Evolutionary conservation across 2,329 filamentous ascomycete species (phyloP), one percentile per base, ranked within the genome.

Genomic region (Zasmidium citrigriseum): DNA sequence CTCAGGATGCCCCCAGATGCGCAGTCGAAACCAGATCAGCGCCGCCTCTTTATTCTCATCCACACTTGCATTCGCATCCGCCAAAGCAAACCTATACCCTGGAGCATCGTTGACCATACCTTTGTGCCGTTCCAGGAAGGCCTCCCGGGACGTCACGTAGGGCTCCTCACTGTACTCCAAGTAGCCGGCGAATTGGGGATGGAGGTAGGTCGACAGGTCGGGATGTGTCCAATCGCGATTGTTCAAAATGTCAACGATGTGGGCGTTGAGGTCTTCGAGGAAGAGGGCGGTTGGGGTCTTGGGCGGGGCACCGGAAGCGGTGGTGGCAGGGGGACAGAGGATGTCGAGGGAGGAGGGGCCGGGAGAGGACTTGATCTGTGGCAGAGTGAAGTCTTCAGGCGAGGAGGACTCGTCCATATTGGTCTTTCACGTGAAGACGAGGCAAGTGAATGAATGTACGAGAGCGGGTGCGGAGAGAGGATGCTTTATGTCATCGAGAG

Each of bases 271-370:
- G 18, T 29, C 16, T 38, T 51, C 48, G 23, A 51, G 48, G 48
- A 29, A 51, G 12, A 34, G 3, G 48, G 48, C 48, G 10, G 48
- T 51, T 18, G 48, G 16, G 48, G 16, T 25, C 18, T 51, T 51
- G 48, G 48, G 1, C 10, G 29, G 3, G 21, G 18, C 21, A 4
- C 7, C 16, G 23, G 23, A 16, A 9, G 48, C 21, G n/a, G 25
- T 29, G 23, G 25, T 27, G 23, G 25, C 14, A 14, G 48, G n/a
- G 4, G 48, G 48, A 20, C 14, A 29, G 48, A 51, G 48, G 48
- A 51, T 51, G 18, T 51, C 48, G 29, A 51, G 48, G 25, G 48
- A 29, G n/a, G 34, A 16, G 34, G 34, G 18, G n/a, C n/a, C n/a
- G 34, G 34, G 7, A n/a, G 34, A n/a, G 7, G 34, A 16, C 18